A percentile compares a stretch with the other conserved stretches of the same genome.
Evolutionary conservation across 345 rosid genomes (phyloP).

Genomic region (Lepidium africanum): DNA sequence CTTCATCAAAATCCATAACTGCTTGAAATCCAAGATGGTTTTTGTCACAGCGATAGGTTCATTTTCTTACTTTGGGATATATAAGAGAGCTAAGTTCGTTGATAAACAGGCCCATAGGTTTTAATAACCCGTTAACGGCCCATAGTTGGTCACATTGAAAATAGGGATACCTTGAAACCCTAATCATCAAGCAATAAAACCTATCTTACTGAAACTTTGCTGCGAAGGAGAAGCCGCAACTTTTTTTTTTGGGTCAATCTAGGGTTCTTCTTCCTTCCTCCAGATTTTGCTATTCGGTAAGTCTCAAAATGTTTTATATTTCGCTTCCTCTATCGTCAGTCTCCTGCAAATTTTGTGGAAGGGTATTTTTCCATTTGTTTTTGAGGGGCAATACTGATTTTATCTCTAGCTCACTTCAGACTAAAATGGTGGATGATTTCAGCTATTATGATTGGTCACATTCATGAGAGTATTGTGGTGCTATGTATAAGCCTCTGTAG

Average conservation of each 20-base stretch:
- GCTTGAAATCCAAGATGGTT: too few species aligned
- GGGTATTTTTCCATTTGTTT: neutral
- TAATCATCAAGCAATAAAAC: slow-evolving; percentile 17
- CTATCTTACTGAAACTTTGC: neutral
- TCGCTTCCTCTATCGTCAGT: neutral
- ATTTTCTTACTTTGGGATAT: neutral
- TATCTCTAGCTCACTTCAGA: neutral
- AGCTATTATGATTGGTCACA: neutral
- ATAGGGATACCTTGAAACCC: slow-evolving; percentile 16
- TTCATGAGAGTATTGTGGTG: neutral
- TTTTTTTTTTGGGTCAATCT: neutral
- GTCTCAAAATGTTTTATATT: neutral
- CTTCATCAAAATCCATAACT: too few species aligned
- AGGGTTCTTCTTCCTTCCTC: slow-evolving; percentile 16
- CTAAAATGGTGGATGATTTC: neutral
- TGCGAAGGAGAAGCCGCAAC: slow-evolving; percentile 23
- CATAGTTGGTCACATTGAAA: neutral
- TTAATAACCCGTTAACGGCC: neutral
- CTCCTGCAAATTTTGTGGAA: neutral
- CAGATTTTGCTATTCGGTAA: slow-evolving; percentile 15
- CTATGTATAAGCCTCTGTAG: neutral
- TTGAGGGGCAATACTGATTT: neutral
- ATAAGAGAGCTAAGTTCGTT: neutral
- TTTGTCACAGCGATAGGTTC: too few species aligned
- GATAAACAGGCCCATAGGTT: neutral